A percentile compares a stretch with the other conserved stretches of the same genome.
These are phyloP conservation scores for Xylaria bambusicola DNA, from an alignment of 495 filamentous ascomycete species.

Conservation along the genomic window DNA sequence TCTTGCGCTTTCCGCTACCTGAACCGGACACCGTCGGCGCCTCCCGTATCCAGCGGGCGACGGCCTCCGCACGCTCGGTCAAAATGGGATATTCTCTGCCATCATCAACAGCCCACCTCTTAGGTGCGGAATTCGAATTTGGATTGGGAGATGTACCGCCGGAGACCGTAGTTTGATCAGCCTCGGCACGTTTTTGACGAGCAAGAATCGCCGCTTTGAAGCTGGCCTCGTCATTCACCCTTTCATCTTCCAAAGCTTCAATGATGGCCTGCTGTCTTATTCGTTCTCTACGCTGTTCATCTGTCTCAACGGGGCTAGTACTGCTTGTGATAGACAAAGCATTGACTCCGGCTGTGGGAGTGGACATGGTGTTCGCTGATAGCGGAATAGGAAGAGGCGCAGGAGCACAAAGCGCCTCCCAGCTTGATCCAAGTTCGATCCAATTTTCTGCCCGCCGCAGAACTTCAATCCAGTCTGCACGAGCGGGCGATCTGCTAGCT, in stretches of 20 bases:
- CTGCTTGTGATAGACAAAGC: constrained; percentile 21
- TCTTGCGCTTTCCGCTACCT: constrained; percentile 40
- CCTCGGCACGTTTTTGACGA: constrained; percentile 55
- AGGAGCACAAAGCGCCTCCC: constrained; percentile 72
- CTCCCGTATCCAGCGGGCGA: constrained; percentile 70
- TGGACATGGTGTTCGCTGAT: constrained; percentile 25
- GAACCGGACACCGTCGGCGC: constrained; percentile 49
- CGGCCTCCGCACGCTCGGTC: constrained; percentile 66
- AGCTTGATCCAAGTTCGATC: constrained; percentile 60
- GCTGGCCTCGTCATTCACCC: constrained; percentile 63
- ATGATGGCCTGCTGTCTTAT: constrained; percentile 64
- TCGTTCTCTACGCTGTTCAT: constrained; percentile 55
- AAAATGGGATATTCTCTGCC: constrained; percentile 68
- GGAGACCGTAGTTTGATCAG: constrained; percentile 26
- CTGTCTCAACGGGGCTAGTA: constrained; percentile 31
- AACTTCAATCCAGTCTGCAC: constrained; percentile 79
- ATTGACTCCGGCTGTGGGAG: constrained; percentile 24
- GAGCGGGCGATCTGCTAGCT: constrained; percentile 67
- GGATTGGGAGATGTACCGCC: constrained; percentile 26
- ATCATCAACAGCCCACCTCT: constrained; percentile 65
- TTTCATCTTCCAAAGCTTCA: constrained; percentile 64
- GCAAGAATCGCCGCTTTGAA: constrained; percentile 64
- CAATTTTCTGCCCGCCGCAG: constrained; percentile 65
- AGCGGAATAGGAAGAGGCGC: constrained; percentile 57
- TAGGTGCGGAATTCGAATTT: constrained; percentile 41